phyloP scores from a whole-genome alignment of 345 rosid genomes.

The Iberis pinnata region DNA sequence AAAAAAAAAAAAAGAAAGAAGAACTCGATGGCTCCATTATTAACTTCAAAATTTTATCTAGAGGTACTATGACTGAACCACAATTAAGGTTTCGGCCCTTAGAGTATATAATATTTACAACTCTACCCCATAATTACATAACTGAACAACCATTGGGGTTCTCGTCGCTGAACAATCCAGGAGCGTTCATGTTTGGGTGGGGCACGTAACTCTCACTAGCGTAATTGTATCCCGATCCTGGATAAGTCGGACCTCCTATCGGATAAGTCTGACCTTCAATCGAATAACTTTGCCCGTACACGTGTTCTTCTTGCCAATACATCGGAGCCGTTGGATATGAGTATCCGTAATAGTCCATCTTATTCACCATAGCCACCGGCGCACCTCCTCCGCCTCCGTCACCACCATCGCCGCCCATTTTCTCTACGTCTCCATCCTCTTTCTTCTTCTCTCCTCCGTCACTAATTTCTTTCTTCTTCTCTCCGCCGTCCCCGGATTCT shows the following conservation, averaged over 20 bases:
- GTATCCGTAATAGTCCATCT: slow-evolving; percentile 42
- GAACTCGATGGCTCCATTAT: slow-evolving; percentile 15
- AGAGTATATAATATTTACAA: slow-evolving; percentile 12
- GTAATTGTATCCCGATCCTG: slow-evolving; percentile 33
- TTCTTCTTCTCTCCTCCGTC: slow-evolving; percentile 30
- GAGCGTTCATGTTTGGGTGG: slow-evolving; percentile 29
- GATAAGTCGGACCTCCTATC: slow-evolving; percentile 18
- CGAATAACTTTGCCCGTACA: slow-evolving; percentile 28
- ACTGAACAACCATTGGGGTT: slow-evolving; percentile 31
- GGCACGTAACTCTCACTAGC: slow-evolving; percentile 22
- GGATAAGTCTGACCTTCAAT: slow-evolving; percentile 20
- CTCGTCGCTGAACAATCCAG: slow-evolving; percentile 34
- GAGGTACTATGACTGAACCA: slow-evolving; percentile 3
- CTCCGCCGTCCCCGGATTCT: slow-evolving; percentile 29
- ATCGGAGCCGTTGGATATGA: slow-evolving; percentile 35
- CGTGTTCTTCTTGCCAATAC: slow-evolving; percentile 43
- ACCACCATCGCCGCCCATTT: slow-evolving; percentile 2
- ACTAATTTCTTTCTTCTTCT: slow-evolving; percentile 13
- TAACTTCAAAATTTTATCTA: slow-evolving; percentile 14
- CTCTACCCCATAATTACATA: slow-evolving; percentile 12
- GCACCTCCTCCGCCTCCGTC: slow-evolving; percentile 29
- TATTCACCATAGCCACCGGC: slow-evolving; percentile 33
- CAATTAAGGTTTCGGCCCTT: background rate
- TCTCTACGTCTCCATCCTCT: slow-evolving; percentile 26
- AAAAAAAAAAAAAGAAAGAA: slow-evolving; percentile 19